Base-by-base conservation (phyloP, 2,329 filamentous ascomycete species). In the Ceratocystis diversiconidia region DNA sequence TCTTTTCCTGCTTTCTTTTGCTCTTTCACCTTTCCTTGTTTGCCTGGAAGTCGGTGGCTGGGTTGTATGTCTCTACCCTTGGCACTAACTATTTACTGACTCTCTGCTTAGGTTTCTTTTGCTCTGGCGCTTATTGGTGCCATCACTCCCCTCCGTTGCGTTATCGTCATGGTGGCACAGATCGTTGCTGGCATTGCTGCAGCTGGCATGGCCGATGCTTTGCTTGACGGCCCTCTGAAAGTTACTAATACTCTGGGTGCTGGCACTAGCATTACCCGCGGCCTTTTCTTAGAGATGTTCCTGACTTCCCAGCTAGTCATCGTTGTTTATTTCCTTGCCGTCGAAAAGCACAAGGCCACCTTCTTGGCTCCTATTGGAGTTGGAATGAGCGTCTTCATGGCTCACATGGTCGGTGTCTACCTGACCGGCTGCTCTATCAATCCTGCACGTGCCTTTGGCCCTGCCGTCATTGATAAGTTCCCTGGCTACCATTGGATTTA, bases 271-370 rank as follows among this genome's bases (percentile, higher is more conserved):
- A 75, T 79, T 8, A 76, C 76, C 0, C 84, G 83, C 67, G 85
- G 85, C 5, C 75, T 88, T 50, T 86, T 88, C 71, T 80, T 88
- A 61, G 85, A 88, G 73, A 80, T 85, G 75, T 85, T 87, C 70
- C 76, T 87, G 46, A 88, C 85, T 0, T 76, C 82, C 0, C 79
- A 86, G 71, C 76, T 88, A 8, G 80, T 87, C 6, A 77, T 88
- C 64, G 81, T 84, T 2, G 82, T 88, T 36, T 82, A 85, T 72
- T 86, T 89, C 81, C 78, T 89, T 57, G 86, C 86, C 0, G 82
- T 84, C 3, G 86, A 89, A 72, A 90, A 90, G 75, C 86, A 90
- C 73, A 84, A 85, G 57, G 83, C 83, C 1, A 90, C 87, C 0
- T 89, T 80, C 71, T 75, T 90, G 1, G 87, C 87, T 0, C 87